These are phyloP conservation scores for Sordariomycetes sp. DNA, from an alignment of 2,329 filamentous ascomycete genomes.

Conservation along the genomic window DNA sequence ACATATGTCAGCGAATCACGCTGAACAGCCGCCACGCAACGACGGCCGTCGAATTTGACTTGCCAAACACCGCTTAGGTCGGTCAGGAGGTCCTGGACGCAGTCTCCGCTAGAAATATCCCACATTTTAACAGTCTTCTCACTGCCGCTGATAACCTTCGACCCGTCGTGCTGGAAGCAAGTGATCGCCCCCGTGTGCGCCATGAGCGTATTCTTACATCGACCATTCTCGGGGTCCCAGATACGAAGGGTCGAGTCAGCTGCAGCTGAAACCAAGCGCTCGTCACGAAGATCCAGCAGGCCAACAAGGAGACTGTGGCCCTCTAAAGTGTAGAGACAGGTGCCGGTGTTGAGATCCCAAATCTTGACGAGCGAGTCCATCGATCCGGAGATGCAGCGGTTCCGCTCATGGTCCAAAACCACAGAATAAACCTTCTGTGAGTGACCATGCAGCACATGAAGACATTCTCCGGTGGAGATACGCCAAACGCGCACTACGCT, in stretches of 20 bases:
- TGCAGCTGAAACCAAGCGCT: slow-evolving; percentile 86
- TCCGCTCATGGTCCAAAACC: slow-evolving; percentile 82
- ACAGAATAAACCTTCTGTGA: slow-evolving; percentile 94
- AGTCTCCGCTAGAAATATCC: slow-evolving; percentile 88
- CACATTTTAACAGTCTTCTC: slow-evolving; percentile 98
- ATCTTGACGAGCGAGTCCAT: slow-evolving; percentile 99
- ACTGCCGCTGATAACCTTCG: slow-evolving; percentile 93
- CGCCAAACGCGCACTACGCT: slow-evolving; percentile 93
- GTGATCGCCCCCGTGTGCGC: slow-evolving; percentile 97
- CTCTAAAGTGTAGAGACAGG: slow-evolving; percentile 80
- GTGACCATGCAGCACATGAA: slow-evolving; percentile 80
- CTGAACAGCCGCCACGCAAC: slow-evolving; percentile 95
- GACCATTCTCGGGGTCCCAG: slow-evolving; percentile 90
- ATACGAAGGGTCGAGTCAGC: slow-evolving; percentile 93
- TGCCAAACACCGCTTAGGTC: slow-evolving; percentile 98
- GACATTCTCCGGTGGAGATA: slow-evolving; percentile 84
- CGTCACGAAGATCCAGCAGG: slow-evolving; percentile 78
- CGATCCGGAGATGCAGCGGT: slow-evolving; percentile 92
- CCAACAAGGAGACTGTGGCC: slow-evolving; percentile 90
- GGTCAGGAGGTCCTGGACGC: slow-evolving; percentile 83
- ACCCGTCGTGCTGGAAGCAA: slow-evolving; percentile 94
- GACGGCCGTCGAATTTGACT: slow-evolving; percentile 90
- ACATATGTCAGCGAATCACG: slow-evolving; percentile 88
- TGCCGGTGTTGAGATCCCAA: slow-evolving; percentile 84
- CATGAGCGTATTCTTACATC: slow-evolving; percentile 81